Evolutionary conservation across 148 eudicot species (phyloP).

Genomic region (Silene conica): DNA sequence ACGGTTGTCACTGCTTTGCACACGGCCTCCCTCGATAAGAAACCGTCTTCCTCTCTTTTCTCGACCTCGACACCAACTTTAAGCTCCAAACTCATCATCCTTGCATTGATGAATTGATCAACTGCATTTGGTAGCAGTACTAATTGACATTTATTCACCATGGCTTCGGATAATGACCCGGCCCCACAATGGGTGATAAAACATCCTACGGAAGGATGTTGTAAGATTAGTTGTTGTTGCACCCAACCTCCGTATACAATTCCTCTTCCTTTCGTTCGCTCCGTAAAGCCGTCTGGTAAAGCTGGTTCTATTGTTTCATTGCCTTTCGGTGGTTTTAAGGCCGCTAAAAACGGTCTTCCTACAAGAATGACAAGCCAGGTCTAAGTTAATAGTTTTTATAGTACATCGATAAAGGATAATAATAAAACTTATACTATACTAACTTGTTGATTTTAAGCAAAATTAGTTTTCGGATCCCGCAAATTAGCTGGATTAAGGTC

Average conservation of each 20-base stretch:
- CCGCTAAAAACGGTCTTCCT: constrained; percentile 42
- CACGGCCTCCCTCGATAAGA: constrained; percentile 11
- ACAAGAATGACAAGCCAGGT: too few species aligned
- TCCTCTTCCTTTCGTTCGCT: constrained; percentile 36
- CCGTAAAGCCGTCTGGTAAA: constrained; percentile 37
- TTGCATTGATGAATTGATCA: constrained; percentile 37
- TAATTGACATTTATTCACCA: constrained; percentile 28
- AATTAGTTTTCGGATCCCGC: too few species aligned
- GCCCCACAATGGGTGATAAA: constrained; percentile 48
- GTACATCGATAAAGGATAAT: too few species aligned
- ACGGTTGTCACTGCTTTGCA: constrained; percentile 10
- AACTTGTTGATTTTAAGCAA: too few species aligned
- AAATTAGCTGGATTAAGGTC: too few species aligned
- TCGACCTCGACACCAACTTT: constrained; percentile 24
- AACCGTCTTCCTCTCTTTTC: constrained; percentile 13
- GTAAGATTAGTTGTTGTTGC: constrained; percentile 39
- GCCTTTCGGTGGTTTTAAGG: constrained; percentile 32
- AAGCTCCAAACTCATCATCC: constrained; percentile 24
- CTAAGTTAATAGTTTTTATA: too few species aligned
- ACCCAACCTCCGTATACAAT: constrained; percentile 45
- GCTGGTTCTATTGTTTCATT: constrained; percentile 33
- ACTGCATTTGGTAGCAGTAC: constrained; percentile 35
- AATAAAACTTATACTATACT: too few species aligned
- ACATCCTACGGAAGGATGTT: constrained; percentile 44
- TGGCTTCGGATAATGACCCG: constrained; percentile 39